Evolutionary conservation across 139 green algal genomes (phyloP).

Genomic region (Chloropicon primus): DNA sequence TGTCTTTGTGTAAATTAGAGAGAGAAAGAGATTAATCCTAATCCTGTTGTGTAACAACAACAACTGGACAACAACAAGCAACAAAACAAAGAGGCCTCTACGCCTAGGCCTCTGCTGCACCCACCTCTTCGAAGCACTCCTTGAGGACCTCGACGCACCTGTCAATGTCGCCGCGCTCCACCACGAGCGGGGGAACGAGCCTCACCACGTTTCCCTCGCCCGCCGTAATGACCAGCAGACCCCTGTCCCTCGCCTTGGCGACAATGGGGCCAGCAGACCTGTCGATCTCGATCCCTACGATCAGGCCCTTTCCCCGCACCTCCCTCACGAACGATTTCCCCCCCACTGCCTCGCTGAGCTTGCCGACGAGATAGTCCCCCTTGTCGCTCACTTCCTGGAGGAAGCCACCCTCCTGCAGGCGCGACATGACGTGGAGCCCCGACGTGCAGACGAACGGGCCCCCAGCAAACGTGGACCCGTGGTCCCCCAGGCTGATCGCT

Average conservation of each 20-base stretch:
- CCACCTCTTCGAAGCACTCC: conserved; percentile 7
- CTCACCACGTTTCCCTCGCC: conserved; percentile 77
- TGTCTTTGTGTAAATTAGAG: no score
- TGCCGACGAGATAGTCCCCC: conserved; percentile 58
- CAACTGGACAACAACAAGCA: no score
- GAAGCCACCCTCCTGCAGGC: conserved; percentile 53
- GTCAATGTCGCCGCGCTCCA: conserved; percentile 79
- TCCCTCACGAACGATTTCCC: conserved; percentile 73
- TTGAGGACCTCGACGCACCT: conserved; percentile 23
- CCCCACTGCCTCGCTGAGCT: conserved; percentile 42
- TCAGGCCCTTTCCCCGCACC: conserved; percentile 74
- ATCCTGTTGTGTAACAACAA: no score
- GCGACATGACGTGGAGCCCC: conserved; percentile 26
- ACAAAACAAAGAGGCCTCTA: no score
- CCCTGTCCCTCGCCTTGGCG: conserved; percentile 44
- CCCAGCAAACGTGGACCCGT: conserved; percentile 95
- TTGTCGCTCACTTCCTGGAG: conserved; percentile 54
- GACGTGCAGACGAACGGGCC: conserved; percentile 78
- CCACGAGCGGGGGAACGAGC: conserved; percentile 82
- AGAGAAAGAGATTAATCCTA: no score
- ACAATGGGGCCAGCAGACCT: conserved; percentile 54
- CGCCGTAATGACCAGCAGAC: conserved; percentile 88
- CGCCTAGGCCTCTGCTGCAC: no score
- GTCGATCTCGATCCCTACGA: conserved; percentile 89
- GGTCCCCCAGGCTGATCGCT: conserved; percentile 83